Evolutionary conservation across 257 asterid species (phyloP).

Genomic region (Orobanche coerulescens): DNA sequence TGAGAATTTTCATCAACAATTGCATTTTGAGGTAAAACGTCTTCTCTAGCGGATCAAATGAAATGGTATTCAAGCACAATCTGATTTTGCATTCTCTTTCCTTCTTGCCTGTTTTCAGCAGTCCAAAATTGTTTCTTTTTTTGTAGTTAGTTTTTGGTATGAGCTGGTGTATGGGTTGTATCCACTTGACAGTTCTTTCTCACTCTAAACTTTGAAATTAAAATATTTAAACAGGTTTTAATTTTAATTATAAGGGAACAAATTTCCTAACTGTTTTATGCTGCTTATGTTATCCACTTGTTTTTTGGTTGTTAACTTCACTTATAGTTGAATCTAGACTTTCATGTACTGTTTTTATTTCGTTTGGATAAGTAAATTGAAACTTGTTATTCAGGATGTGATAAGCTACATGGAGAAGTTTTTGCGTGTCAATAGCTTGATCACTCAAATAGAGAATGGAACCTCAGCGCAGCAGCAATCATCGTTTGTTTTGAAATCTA

Average conservation of each 20-base stretch:
- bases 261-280: background rate
- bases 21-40: background rate
- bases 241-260: background rate
- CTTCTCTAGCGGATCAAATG: background rate
- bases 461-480: slow-evolving; percentile 43
- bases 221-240: background rate
- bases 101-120: slow-evolving; percentile 8
- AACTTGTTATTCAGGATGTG: slow-evolving; percentile 63
- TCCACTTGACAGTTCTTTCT: background rate
- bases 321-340: background rate
- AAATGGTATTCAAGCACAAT: background rate
- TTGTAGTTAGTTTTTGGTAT: background rate
- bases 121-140: background rate
- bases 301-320: slow-evolving; percentile 1
- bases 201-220: background rate
- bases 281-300: background rate
- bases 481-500: slow-evolving; percentile 37
- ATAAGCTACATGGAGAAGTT: slow-evolving; percentile 80
- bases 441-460: slow-evolving; percentile 61
- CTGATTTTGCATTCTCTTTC: background rate
- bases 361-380: slow-evolving; percentile 12
- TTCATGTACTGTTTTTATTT: background rate
- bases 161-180: background rate
- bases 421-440: slow-evolving; percentile 46
- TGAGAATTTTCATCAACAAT: background rate